Evolutionary conservation across 2,329 filamentous ascomycete species (phyloP), one percentile per base, ranked within the genome.

Genomic region (Lecanoromycetidae sp.): DNA sequence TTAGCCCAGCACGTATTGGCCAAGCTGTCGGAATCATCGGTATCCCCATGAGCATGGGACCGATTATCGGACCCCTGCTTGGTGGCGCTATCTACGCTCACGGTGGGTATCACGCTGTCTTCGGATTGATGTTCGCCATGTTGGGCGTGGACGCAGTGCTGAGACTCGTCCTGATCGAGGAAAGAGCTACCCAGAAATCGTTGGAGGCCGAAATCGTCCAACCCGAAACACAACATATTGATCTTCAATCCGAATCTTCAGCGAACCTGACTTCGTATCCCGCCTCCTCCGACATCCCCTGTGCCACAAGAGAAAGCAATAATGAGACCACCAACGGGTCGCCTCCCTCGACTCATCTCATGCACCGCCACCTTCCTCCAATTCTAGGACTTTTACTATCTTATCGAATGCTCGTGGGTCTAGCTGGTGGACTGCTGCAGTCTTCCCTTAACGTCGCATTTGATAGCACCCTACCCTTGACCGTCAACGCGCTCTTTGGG

Each of bases 11-110:
- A 5, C 68, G 73, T 20, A 72, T 84, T n/a, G 82, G 81, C 0
- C 67, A 80, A 52, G 74, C 74, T 0, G 76, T 86, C 66, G 83
- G 83, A 1, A 84, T 77, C 57, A 71, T 84, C 0, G 73, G 71
- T 46, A 66, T 81, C 50, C 72, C 75, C 1, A 77, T 84, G 70
- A 78, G 74, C 27, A 48, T 80, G 22, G 82, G 75, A 0, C 69
- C 81, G 32, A 63, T 87, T 32, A 60, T 82, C 8, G 76, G 77
- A 0, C 83, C 83, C 0, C 63, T 84, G 6, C 66, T 87, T 3
- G 82, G 82, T 2, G 83, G 83, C 5, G 66, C 82, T 0, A 74
- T 86, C 0, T 87, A 84, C 57, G 71, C 70, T 12, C 63, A 64
- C 9, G 71, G 3, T 57, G 60, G 70, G 58, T 63, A 67, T 61